phyloP scores from a whole-genome alignment of 1,139 yeast genomes.

The Hemisphaericaspora subhashii region DNA sequence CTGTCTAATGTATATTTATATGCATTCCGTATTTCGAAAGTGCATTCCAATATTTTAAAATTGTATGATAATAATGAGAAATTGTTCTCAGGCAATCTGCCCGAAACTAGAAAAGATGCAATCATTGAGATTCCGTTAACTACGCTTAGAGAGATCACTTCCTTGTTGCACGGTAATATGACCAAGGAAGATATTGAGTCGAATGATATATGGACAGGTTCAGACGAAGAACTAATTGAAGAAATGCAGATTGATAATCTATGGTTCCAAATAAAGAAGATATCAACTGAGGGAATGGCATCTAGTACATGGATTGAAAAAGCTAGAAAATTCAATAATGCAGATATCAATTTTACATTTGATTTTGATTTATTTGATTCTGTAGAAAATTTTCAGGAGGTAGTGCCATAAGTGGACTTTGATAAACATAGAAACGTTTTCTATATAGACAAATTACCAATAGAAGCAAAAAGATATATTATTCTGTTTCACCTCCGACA shows the following conservation, averaged over 20 bases:
- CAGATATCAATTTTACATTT: conserved; percentile 4
- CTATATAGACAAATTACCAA: too few relatives aligned
- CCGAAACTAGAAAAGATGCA: conserved; percentile 4
- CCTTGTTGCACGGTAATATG: conserved; percentile 11
- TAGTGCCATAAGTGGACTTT: too few relatives aligned
- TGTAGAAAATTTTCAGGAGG: too few relatives aligned
- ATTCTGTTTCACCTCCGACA: too few relatives aligned
- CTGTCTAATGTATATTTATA: conserved; percentile 6
- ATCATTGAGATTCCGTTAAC: neutral
- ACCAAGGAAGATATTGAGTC: conserved; percentile 3
- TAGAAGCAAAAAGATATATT: too few relatives aligned
- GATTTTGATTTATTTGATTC: too few relatives aligned
- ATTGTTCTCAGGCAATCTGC: neutral
- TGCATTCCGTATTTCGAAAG: conserved; percentile 7
- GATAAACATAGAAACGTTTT: too few relatives aligned
- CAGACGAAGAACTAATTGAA: conserved; percentile 10
- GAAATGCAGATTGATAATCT: conserved; percentile 11
- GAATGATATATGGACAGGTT: neutral
- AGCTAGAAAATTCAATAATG: conserved; percentile 1
- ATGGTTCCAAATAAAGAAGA: conserved; percentile 10
- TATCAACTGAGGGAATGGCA: conserved; percentile 8
- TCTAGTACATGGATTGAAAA: conserved; percentile 9
- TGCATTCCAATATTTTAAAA: conserved; percentile 8
- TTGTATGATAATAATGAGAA: conserved; percentile 1
- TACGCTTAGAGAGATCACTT: conserved; percentile 3